Conservation (phyloP, 768 basidiomycete genomes). For the Strobilomyces dryophilus region DNA sequence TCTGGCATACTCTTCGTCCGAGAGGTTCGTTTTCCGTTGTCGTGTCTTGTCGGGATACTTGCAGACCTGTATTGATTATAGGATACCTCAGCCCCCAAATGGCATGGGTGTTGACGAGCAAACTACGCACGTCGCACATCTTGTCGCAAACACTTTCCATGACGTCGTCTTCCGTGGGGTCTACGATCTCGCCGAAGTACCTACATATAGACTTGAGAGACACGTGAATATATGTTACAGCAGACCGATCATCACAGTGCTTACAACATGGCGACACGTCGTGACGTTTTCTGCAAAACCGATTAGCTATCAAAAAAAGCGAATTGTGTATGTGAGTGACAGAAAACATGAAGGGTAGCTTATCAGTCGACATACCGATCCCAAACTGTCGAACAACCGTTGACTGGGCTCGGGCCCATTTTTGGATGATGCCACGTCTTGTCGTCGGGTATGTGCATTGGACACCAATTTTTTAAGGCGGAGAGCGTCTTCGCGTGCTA, state of each 20-base stretch:
- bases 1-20: conserved; percentile 34
- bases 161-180: conserved; percentile 40
- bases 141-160: conserved; percentile 55
- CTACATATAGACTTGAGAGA: conserved; percentile 60
- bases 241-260: conserved; percentile 16
- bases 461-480: conserved; percentile 52
- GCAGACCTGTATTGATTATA: conserved; percentile 54
- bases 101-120: neutral
- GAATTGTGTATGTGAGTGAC: neutral
- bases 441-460: conserved; percentile 42
- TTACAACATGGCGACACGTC: conserved; percentile 69
- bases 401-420: conserved; percentile 65
- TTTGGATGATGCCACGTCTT: conserved; percentile 35
- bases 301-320: conserved; percentile 32
- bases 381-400: conserved; percentile 59
- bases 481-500: conserved; percentile 74
- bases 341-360: conserved; percentile 17
- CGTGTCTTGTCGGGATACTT: conserved; percentile 69
- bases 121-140: conserved; percentile 73
- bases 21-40: conserved; percentile 46
- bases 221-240: neutral
- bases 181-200: conserved; percentile 73
- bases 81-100: neutral
- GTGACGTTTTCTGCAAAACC: conserved; percentile 55
- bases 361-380: conserved; percentile 40